Evolutionary conservation across 2,329 filamentous ascomycete species (phyloP).

Genomic region (Pseudogymnoascus sp.): DNA sequence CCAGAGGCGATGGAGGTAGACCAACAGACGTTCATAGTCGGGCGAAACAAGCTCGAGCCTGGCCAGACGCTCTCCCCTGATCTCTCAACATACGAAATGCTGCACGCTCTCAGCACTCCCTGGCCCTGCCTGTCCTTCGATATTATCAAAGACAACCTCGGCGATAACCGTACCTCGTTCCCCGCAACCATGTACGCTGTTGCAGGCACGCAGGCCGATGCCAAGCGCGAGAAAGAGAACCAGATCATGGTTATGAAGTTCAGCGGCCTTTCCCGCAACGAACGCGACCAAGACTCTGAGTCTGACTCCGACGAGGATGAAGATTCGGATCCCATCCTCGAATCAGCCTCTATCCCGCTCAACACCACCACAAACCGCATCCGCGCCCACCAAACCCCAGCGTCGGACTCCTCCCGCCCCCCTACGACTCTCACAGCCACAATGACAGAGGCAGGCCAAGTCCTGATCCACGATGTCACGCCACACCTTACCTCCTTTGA

Average conservation of each 20-base stretch:
- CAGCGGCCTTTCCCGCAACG: slow-evolving; percentile 83
- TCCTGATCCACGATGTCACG: slow-evolving; percentile 91
- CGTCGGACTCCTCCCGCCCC: slow-evolving; percentile 61
- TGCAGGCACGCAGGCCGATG: slow-evolving; percentile 86
- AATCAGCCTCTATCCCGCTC: slow-evolving; percentile 82
- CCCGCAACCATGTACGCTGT: slow-evolving; percentile 94
- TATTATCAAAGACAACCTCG: slow-evolving; percentile 76
- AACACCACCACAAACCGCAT: slow-evolving; percentile 89
- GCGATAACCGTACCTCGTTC: slow-evolving; percentile 85
- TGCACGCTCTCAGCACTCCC: slow-evolving; percentile 85
- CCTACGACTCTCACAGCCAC: slow-evolving; percentile 78
- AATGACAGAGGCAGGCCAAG: slow-evolving; percentile 83
- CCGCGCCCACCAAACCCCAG: slow-evolving; percentile 73
- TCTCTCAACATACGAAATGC: slow-evolving; percentile 92
- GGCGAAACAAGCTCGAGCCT: slow-evolving; percentile 80
- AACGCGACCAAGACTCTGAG: slow-evolving; percentile 58
- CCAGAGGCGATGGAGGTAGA: slow-evolving; percentile 84
- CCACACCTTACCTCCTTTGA: slow-evolving; percentile 86
- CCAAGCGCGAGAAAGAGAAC: slow-evolving; percentile 70
- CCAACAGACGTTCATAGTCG: slow-evolving; percentile 91
- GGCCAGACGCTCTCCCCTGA: slow-evolving; percentile 90
- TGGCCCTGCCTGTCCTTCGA: slow-evolving; percentile 98
- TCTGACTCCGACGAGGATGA: slow-evolving; percentile 63
- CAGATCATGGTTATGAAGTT: slow-evolving; percentile 95
- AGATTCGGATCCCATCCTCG: slow-evolving; percentile 78